phyloP scores from a whole-genome alignment of 192 early-diverging fungal genomes.

The Backusella parvicylindrica region DNA sequence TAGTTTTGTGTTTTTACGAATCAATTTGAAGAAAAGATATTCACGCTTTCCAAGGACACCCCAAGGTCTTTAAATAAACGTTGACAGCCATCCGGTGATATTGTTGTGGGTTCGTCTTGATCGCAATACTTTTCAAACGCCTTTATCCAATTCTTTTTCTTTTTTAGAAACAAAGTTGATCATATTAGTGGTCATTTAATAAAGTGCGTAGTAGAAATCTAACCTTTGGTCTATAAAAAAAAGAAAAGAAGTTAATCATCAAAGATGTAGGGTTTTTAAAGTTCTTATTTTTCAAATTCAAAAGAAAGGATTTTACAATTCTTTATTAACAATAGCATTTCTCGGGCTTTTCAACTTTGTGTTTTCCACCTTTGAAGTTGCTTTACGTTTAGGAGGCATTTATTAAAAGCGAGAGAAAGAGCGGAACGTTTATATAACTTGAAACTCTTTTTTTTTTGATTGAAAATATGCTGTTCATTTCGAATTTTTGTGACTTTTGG shows the following conservation, averaged over 20 bases:
- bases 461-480: neutral
- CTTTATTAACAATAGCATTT: neutral
- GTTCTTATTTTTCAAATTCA: too few relatives aligned
- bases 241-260: neutral
- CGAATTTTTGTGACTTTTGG: neutral
- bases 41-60: constrained; percentile 21
- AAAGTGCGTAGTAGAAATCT: neutral
- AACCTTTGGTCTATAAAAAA: neutral
- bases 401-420: neutral
- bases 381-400: constrained; percentile 28
- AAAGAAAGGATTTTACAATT: neutral
- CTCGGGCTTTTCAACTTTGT: neutral
- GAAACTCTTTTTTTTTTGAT: neutral
- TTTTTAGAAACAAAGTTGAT: neutral
- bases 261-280: too few relatives aligned
- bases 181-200: neutral
- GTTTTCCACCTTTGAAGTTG: neutral
- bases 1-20: neutral
- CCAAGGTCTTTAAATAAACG: constrained; percentile 17
- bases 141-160: neutral
- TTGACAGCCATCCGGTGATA: constrained; percentile 19
- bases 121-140: constrained; percentile 19
- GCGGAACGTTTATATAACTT: neutral
- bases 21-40: neutral
- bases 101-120: constrained; percentile 5